phyloP scores from a whole-genome alignment of 2,329 filamentous ascomycete species.

The Pyricularia pennisetigena region DNA sequence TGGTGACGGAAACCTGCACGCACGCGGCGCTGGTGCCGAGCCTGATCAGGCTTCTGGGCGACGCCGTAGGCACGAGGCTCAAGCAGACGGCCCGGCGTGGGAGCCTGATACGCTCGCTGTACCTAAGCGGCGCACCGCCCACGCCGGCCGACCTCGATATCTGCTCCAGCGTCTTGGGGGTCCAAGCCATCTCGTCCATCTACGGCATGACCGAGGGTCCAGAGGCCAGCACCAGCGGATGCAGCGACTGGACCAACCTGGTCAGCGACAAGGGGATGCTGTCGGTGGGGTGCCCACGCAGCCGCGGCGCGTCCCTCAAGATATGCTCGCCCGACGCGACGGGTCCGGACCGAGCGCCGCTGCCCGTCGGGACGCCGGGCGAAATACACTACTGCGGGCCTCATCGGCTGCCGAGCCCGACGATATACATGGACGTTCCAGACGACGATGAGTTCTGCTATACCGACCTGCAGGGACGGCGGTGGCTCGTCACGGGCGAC shows the following conservation, averaged over 20 bases:
- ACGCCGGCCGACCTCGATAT: background rate
- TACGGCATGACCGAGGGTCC: conserved; percentile 3
- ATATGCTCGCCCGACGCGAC: background rate
- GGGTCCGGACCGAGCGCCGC: background rate
- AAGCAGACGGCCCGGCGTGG: background rate
- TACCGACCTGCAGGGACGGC: background rate
- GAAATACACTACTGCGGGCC: conserved; percentile 1
- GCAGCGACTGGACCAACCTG: background rate
- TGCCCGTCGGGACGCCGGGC: background rate
- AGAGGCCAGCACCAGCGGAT: background rate
- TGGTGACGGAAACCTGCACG: background rate
- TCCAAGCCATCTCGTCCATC: background rate
- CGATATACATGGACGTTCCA: background rate
- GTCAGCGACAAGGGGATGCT: background rate
- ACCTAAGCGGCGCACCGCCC: background rate
- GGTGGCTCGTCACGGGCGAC: background rate
- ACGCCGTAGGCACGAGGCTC: background rate
- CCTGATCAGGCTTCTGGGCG: background rate
- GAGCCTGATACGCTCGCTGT: background rate
- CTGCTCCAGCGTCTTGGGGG: background rate
- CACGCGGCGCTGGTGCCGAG: conserved; percentile 1
- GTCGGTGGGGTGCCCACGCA: background rate
- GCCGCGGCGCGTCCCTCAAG: background rate
- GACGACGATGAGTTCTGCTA: background rate
- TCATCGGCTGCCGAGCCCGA: background rate